Evolutionary conservation across 306 rosid species (phyloP).

Genomic region (Trifolium dubium): DNA sequence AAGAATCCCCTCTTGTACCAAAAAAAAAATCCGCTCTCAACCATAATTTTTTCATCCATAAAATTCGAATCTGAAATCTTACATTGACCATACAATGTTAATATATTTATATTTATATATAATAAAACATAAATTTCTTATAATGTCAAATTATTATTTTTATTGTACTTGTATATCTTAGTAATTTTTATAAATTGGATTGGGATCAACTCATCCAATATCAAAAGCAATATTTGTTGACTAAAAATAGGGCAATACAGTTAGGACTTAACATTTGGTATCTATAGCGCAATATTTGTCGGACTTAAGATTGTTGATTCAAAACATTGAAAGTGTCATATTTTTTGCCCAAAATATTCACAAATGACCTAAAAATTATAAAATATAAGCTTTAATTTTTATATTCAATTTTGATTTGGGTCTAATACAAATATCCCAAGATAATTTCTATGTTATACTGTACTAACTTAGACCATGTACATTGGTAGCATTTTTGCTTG

Average conservation of each 20-base stretch:
- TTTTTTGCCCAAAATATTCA: not conserved
- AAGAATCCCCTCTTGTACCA: too few relatives aligned
- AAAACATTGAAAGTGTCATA: not conserved
- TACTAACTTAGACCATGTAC: too few relatives aligned
- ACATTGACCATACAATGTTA: too few relatives aligned
- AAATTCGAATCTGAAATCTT: too few relatives aligned
- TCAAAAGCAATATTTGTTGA: too few relatives aligned
- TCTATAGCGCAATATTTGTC: not conserved
- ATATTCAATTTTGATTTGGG: not conserved
- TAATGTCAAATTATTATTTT: not conserved
- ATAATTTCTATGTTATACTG: not conserved
- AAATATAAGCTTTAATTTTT: not conserved
- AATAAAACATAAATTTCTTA: constrained; percentile 8
- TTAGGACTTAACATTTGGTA: too few relatives aligned
- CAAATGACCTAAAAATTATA: not conserved
- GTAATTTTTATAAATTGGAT: not conserved
- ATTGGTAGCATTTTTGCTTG: too few relatives aligned
- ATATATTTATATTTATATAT: constrained; percentile 19
- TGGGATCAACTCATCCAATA: not conserved
- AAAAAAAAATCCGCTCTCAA: too few relatives aligned
- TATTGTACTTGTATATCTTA: not conserved
- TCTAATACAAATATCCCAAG: not conserved
- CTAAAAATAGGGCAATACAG: too few relatives aligned
- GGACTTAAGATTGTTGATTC: too few relatives aligned
- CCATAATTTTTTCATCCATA: too few relatives aligned